A percentile compares a stretch with the other conserved stretches of the same genome.
Evolutionary conservation across 2,329 filamentous ascomycete genomes (phyloP).

Genomic region (Talaromyces sp.): DNA sequence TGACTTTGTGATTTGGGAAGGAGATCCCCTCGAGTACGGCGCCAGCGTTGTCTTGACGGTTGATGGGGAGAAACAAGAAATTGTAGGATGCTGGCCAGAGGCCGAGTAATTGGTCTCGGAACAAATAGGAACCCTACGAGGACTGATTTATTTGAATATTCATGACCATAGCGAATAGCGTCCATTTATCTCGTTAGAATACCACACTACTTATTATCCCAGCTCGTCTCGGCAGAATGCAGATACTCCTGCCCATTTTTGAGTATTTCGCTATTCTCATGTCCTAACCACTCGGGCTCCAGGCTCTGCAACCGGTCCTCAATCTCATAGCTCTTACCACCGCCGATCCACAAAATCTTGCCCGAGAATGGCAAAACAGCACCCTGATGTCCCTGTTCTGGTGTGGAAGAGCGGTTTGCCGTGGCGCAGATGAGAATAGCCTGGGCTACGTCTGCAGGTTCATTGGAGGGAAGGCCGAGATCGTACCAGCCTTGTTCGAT

Average conservation of each 20-base stretch:
- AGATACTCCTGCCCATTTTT: constrained; percentile 12
- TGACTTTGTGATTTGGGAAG: constrained; percentile 44
- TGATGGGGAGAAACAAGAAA: constrained; percentile 6
- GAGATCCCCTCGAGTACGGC: constrained; percentile 33
- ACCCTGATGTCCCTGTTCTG: constrained; percentile 11
- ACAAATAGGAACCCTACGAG: background rate
- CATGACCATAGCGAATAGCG: background rate
- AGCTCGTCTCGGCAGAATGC: constrained; percentile 7
- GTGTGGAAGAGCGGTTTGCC: constrained; percentile 14
- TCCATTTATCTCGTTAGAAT: background rate
- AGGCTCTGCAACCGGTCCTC: constrained; percentile 19
- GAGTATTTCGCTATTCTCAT: constrained; percentile 26
- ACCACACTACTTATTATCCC: constrained; percentile 5
- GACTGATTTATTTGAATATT: background rate
- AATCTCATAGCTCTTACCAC: constrained; percentile 21
- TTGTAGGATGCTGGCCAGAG: constrained; percentile 13
- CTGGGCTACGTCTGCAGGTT: constrained; percentile 18
- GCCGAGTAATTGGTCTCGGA: background rate
- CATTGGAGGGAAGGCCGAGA: constrained; percentile 18
- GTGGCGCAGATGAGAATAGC: constrained; percentile 19
- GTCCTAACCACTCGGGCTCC: constrained; percentile 24
- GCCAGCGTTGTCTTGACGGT: constrained; percentile 12
- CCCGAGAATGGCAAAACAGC: constrained; percentile 18
- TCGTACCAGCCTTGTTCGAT: constrained; percentile 20
- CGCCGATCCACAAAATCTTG: constrained; percentile 20